A percentile compares a stretch with the other conserved stretches of the same genome.
Evolutionary conservation across 2,329 filamentous ascomycete genomes (phyloP).

Genomic region (Arthrobotrys conoides): DNA sequence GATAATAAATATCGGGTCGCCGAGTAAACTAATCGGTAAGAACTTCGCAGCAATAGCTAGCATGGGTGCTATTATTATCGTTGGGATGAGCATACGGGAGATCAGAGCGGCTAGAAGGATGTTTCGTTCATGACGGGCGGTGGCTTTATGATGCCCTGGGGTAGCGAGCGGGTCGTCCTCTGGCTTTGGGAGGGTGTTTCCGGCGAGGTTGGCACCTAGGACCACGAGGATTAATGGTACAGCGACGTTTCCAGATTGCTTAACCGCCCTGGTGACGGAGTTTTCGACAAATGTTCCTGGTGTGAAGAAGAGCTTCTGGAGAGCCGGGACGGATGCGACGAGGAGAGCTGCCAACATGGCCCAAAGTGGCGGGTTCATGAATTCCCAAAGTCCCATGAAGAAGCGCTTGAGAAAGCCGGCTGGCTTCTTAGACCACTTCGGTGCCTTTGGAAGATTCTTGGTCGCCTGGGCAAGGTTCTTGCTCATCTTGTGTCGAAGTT

Average conservation of each 20-base stretch:
- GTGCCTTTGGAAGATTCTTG: slow-evolving; percentile 37
- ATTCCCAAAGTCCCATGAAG: slow-evolving; percentile 81
- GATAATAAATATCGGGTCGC: slow-evolving; percentile 97
- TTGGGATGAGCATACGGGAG: slow-evolving; percentile 92
- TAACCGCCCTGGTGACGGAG: slow-evolving; percentile 88
- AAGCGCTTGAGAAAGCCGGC: slow-evolving; percentile 69
- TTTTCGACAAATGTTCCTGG: slow-evolving; percentile 92
- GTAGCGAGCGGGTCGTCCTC: slow-evolving; percentile 67
- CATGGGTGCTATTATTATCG: slow-evolving; percentile 90
- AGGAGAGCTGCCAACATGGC: slow-evolving; percentile 94
- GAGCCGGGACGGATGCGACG: slow-evolving; percentile 85
- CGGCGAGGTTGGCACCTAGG: slow-evolving; percentile 91
- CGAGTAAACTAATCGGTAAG: slow-evolving; percentile 90
- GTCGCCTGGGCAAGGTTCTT: slow-evolving; percentile 46
- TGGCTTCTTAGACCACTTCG: slow-evolving; percentile 53
- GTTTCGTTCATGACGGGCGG: slow-evolving; percentile 75
- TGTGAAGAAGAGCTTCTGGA: slow-evolving; percentile 89
- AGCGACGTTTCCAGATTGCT: slow-evolving; percentile 88
- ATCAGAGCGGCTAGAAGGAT: slow-evolving; percentile 88
- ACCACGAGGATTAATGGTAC: slow-evolving; percentile 96
- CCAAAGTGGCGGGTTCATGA: slow-evolving; percentile 99
- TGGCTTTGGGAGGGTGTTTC: slow-evolving; percentile 82
- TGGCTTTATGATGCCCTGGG: slow-evolving; percentile 49
- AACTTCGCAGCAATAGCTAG: slow-evolving; percentile 90
- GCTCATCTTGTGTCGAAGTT: slow-evolving; percentile 50